phyloP scores from a whole-genome alignment of 441 rosid genomes.

The Geranium incanum region DNA sequence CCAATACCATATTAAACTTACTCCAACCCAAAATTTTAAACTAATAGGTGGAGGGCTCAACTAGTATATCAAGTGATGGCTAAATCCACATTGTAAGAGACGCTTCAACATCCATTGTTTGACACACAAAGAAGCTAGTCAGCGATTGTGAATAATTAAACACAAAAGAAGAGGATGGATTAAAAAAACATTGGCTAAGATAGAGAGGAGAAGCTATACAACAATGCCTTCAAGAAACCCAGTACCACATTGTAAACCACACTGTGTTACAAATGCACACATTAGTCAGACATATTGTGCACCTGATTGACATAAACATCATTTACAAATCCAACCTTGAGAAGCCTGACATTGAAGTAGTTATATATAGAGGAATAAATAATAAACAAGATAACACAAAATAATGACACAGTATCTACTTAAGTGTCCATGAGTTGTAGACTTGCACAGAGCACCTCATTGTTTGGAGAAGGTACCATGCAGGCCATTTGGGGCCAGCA shows the following conservation, averaged over 20 bases:
- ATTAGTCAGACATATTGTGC: not conserved
- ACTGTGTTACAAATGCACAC: not conserved
- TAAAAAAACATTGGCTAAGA: not conserved
- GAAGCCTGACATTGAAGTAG: not conserved
- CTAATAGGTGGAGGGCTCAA: no score
- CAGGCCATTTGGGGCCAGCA: slow-evolving; percentile 97
- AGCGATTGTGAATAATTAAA: not conserved
- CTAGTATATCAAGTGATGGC: no score
- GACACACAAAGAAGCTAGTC: not conserved
- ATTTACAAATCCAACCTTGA: not conserved
- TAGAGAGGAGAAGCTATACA: not conserved
- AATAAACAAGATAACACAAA: not conserved
- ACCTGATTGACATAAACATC: not conserved
- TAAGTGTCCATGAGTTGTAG: slow-evolving; percentile 1
- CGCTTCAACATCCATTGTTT: not conserved
- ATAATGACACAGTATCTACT: not conserved
- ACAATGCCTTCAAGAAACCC: not conserved
- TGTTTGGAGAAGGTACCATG: slow-evolving; percentile 62
- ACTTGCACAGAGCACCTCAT: slow-evolving; percentile 43
- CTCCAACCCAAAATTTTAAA: no score
- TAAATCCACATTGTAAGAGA: no score
- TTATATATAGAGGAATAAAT: not conserved
- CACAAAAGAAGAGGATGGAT: not conserved
- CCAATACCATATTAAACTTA: no score
- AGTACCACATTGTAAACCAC: not conserved